Evolutionary conservation across 2,329 filamentous ascomycete species (phyloP), one percentile per base, ranked within the genome.

Genomic region (Neobulgaria alba): DNA sequence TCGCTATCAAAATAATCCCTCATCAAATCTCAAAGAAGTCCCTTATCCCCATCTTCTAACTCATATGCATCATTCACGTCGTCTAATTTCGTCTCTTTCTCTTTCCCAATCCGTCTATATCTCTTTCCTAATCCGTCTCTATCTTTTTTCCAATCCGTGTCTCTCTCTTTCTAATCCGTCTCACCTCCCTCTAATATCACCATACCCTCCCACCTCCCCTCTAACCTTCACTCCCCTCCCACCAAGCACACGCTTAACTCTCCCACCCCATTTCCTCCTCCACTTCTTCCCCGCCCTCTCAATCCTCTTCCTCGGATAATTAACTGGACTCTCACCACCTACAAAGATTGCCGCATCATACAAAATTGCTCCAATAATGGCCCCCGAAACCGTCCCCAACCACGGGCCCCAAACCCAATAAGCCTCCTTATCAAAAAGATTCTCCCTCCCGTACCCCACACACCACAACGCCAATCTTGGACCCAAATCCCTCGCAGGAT

Each of bases 301-400:
- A 5, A 63, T 65, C 34, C 64, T 57, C 45, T 60, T 60, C 18
- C 67, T 64, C 2, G 66, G 66, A 56, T 74, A 68, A 55, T 68
- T 73, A 41, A 71, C 67, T 10, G 69, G 70, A 32, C 62, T 66
- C 50, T 72, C 69, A 1, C 68, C 68, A 4, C 67, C 65, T 1
- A 66, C 67, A 49, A 72, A 73, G 47, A 67, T 71, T 48, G 63
- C 65, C 46, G 66, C 61, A 52, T 73, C 71, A 54, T 74, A 73
- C 43, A 72, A 54, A 46, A 71, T 67, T 7, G 57, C 68, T 1
- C 68, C 67, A 30, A 65, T 56, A 18, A 67, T 60, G 18, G 59
- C 61, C 9, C 63, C 69, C 33, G 46, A 46, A 15, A 63, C 41
- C 0, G 63, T 61, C 9, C 57, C 66, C 42, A 33, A 49, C 62